Evolutionary conservation across 208 protist genomes (phyloP), one percentile per base, ranked within the genome.

Genomic region (Leishmania amazonensis): DNA sequence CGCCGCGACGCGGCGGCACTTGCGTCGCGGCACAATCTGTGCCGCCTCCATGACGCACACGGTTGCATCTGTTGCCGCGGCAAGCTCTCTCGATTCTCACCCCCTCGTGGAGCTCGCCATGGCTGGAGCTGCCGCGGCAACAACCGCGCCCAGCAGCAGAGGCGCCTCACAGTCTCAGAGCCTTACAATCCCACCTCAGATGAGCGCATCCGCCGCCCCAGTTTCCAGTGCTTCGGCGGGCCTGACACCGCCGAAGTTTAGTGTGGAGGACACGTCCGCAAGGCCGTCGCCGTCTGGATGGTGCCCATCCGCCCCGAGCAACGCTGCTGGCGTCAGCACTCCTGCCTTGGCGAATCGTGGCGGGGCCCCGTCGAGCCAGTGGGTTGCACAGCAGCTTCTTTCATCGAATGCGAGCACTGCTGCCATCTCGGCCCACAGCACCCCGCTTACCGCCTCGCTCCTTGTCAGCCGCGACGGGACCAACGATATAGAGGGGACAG

Each of bases 381-480:
- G 80, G 40, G 75, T 67, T 13, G 65, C 58, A 1, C 73, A 79
- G 38, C 83, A 86, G 49, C 54, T 86, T 31, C 75, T 82, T 47
- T 86, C 83, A n/a, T 86, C 83, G 1, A 86, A 86, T 53, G 83
- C 64, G 57, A 86, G 83, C 78, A 80, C 80, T 38, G 64, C 78
- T 9, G 83, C 83, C 24, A 76, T 65, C 42, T 86, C 83, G 24
- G 58, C 71, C 6, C 78, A 83, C 78, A 86, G 83, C 68, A 86
- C 83, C 7, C 83, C 83, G 28, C 73, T 86, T 6, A 65, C 83
- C 45, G 45, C 53, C 21, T 86, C 83, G 40, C 75, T 86, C 19
- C 78, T 74, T 15, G 65, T 80, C n/a, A 80, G 78, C 49, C 78
- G 83, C 42, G 83, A 83, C 45, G 78, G 47, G 3, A 49, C 24